Base-by-base conservation (phyloP, 169 alveolate genomes). In the Ichthyophthirius multifiliis region DNA sequence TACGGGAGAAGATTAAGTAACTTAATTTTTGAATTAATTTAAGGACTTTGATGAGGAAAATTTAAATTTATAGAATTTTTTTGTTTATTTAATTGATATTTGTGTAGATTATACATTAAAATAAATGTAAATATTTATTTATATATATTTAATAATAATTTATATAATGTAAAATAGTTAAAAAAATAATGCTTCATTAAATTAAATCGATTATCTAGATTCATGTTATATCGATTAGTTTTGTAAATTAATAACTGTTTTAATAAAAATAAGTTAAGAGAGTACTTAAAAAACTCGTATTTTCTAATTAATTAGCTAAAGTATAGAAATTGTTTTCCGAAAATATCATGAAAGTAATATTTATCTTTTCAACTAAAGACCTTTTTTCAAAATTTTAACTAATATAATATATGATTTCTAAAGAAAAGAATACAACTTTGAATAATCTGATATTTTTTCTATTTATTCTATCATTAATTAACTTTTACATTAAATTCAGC, bases 401-500 rank as follows among this genome's bases (percentile, higher is more conserved):
- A 85, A 87, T 43, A 65, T 92, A 18, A 74, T 94, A 23, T 44
- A 37, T 10, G 55, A 43, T 6, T 74, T 74, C 62, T 32, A 75
- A 23, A 55, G 74, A 12, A 47, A 75, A 48, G 63, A 76, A 37
- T 63, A 75, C 16, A n/a, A n/a, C n/a, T n/a, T n/a, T n/a, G n/a
- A n/a, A n/a, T n/a, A n/a, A n/a, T 80, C 83, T 73, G 82, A 83
- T 27, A 87, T 80, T 63, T 82, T 82, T 64, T 74, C 82, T 65
- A 67, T 84, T 23, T 81, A 84, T 63, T 45, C 92, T 13, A 88
- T 93, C 27, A 90, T 55, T 27, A n/a, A n/a, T n/a, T n/a, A 88
- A 32, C 84, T 90, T 55, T 89, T 94, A 75, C 78, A 90, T 63
- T 80, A 86, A 65, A 67, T 96, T 30, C 92, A 92, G 83, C 98